phyloP scores from a whole-genome alignment of 495 filamentous ascomycete species.

The Talaromyces wortmannii region DNA sequence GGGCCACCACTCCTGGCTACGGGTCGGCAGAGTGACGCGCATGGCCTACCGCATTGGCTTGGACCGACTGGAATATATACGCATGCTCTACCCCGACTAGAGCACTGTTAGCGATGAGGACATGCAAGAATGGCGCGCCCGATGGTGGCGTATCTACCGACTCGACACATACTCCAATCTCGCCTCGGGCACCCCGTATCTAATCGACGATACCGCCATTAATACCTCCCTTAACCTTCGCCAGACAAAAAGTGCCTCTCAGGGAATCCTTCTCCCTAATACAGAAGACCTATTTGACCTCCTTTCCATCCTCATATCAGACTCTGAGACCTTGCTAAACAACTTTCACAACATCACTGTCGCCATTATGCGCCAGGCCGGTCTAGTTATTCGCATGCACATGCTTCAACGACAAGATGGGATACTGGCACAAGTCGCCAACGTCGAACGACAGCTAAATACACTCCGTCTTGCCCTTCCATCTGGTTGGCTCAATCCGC shows the following conservation, averaged over 20 bases:
- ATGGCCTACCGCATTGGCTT: slow-evolving; percentile 21
- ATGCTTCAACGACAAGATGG: neutral
- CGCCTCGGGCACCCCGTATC: slow-evolving; percentile 10
- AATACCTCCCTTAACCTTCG: slow-evolving; percentile 6
- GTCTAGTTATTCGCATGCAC: slow-evolving; percentile 2
- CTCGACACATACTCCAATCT: slow-evolving; percentile 29
- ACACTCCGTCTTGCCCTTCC: slow-evolving; percentile 10
- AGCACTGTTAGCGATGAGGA: slow-evolving; percentile 16
- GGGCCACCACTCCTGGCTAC: slow-evolving; percentile 21
- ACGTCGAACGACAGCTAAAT: slow-evolving; percentile 9
- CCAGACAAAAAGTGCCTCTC: neutral
- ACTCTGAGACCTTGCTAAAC: slow-evolving; percentile 1
- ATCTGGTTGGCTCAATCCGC: slow-evolving; percentile 9
- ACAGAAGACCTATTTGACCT: slow-evolving; percentile 5
- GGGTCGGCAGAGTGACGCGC: slow-evolving; percentile 23
- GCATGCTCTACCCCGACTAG: slow-evolving; percentile 7
- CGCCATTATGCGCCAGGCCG: slow-evolving; percentile 8
- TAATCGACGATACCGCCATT: slow-evolving; percentile 5
- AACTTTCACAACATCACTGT: slow-evolving; percentile 9
- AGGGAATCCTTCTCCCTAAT: slow-evolving; percentile 1
- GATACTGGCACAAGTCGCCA: neutral
- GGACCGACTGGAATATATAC: slow-evolving; percentile 9
- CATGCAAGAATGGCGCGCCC: slow-evolving; percentile 25
- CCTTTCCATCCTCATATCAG: slow-evolving; percentile 1
- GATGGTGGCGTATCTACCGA: slow-evolving; percentile 35